Evolutionary conservation across 179 eudicot genomes (phyloP), one percentile per base, ranked within the genome.

Genomic region (Corrigiola litoralis): DNA sequence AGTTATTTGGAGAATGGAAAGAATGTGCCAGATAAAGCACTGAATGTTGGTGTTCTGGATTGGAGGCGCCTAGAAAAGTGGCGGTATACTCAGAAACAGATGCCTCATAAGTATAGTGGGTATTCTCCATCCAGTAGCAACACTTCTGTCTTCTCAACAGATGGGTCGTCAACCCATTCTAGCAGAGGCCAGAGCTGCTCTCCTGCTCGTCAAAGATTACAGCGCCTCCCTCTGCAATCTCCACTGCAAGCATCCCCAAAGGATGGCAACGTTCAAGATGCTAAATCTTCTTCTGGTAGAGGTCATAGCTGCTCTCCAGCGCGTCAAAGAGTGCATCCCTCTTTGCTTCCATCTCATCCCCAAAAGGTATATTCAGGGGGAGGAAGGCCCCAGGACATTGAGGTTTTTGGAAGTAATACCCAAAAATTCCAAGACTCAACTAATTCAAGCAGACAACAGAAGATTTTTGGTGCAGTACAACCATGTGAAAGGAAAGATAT

Each of bases 41-140:
- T 89, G 68, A 89, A 57, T 72, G 73, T 92, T 67, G 98, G 98
- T 57, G 98, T 92, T 63, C 87, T 92, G 41, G 92, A 92, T 69
- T 92, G 96, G 92, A 71, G 78, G 40, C 79, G 68, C 32, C 67
- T 92, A 62, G 88, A 92, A 58, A 87, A 87, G 59, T 92, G 98
- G 98, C 87, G 74, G 62, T 57, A 73, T 69, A 63, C 70, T 48
- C 72, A 81, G 56, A 72, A 71, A 34, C 71, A 62, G 46, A 52
- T 53, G 70, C 72, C 70, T 20, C 25, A 41, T 33, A 76, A 52
- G 66, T 68, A 66, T 48, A 70, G 60, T 54, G 73, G 60, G 58
- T 45, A 16, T 75, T 78, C 89, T 33, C 82, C 87, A 58, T 72
- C 86, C 33, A 79, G 80, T 75, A 84, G 90, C 70, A 77, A 60